Conservation (phyloP, 768 basidiomycete genomes). For the Roridomyces roridus region DNA sequence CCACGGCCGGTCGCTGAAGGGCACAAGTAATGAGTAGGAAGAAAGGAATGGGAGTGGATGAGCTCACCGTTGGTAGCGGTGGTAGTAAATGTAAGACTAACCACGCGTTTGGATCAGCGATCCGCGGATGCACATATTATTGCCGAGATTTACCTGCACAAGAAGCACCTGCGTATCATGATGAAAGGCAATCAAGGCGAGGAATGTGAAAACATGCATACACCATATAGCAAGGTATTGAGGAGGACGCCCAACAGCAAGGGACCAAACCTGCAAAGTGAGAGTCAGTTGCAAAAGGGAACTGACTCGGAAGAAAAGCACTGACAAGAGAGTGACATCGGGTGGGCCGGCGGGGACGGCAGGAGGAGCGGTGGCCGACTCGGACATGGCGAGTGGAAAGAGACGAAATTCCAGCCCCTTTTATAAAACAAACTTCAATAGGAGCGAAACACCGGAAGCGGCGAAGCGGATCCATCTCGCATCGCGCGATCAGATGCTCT, state of each 20-base stretch:
- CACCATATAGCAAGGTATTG: conserved; percentile 18
- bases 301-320: background rate
- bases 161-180: background rate
- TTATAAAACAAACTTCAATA: too few species aligned
- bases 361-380: background rate
- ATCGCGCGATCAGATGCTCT: too few species aligned
- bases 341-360: background rate
- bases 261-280: conserved; percentile 12
- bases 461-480: too few species aligned
- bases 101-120: background rate
- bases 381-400: too few species aligned
- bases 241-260: conserved; percentile 14
- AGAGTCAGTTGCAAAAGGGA: too few species aligned
- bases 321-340: conserved; percentile 14
- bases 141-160: background rate
- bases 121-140: too few species aligned
- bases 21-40: background rate
- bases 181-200: background rate
- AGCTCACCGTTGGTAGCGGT: conserved; percentile 1
- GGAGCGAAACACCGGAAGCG: too few species aligned
- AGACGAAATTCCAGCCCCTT: too few species aligned
- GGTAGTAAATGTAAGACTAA: conserved; percentile 16
- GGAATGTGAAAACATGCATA: background rate
- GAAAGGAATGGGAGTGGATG: background rate
- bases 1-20: conserved; percentile 13